These are phyloP conservation scores for Antrodiella citrinella DNA, from an alignment of 768 basidiomycete species.

Conservation along the genomic window DNA sequence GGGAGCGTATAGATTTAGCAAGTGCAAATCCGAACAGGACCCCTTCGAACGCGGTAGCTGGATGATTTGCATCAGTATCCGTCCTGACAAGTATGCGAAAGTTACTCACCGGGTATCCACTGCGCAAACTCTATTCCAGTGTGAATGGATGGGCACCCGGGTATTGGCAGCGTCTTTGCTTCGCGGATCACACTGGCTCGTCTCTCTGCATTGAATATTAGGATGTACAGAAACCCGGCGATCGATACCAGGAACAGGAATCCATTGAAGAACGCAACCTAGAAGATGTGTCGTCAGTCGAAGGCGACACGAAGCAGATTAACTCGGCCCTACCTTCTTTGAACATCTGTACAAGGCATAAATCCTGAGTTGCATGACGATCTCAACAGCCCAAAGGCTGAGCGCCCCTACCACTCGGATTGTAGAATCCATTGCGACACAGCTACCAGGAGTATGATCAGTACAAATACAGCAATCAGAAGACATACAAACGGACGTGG, in stretches of 20 bases:
- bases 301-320: neutral
- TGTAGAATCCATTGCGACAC: conserved; percentile 35
- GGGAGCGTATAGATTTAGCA: conserved; percentile 23
- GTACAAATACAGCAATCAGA: neutral
- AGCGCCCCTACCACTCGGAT: conserved; percentile 36
- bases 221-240: conserved; percentile 33
- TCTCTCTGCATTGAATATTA: conserved; percentile 29
- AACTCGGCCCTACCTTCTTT: conserved; percentile 23
- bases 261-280: conserved; percentile 33
- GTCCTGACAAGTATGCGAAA: neutral
- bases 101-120: conserved; percentile 35
- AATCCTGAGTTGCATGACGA: conserved; percentile 39
- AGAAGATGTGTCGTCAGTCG: neutral
- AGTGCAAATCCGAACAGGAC: conserved; percentile 34
- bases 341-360: conserved; percentile 36
- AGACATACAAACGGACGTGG: conserved; percentile 23
- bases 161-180: conserved; percentile 30
- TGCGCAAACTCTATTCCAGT: conserved; percentile 35
- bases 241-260: conserved; percentile 34
- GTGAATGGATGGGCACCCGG: conserved; percentile 35
- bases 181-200: conserved; percentile 29
- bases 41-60: conserved; percentile 34
- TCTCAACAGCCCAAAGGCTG: conserved; percentile 40
- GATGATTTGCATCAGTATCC: neutral
- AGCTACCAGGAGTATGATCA: conserved; percentile 20